phyloP scores from a whole-genome alignment of 1,284 basidiomycete species.

The Fomitopsis schrenkii region DNA sequence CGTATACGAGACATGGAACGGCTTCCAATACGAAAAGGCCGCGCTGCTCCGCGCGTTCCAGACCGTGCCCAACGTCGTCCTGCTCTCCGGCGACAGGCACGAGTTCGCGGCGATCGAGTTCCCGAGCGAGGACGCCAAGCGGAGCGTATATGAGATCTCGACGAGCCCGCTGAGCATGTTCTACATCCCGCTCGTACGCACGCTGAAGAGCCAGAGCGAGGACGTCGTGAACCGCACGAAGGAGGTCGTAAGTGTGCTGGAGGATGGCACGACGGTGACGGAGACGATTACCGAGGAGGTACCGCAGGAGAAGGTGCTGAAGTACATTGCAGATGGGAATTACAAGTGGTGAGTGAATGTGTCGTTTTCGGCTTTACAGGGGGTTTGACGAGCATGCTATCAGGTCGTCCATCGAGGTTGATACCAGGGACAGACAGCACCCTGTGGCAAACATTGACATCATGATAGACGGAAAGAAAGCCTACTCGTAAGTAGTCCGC shows the following conservation, averaged over 20 bases:
- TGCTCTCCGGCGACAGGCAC: conserved; percentile 73
- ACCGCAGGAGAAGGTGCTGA: conserved; percentile 60
- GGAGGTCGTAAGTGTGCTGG: conserved; percentile 17
- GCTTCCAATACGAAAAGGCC: conserved; percentile 60
- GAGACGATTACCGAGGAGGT: conserved; percentile 30
- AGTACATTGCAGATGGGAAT: conserved; percentile 62
- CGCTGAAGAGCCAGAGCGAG: conserved; percentile 41
- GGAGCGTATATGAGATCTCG: conserved; percentile 47
- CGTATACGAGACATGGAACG: conserved; percentile 69
- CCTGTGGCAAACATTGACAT: conserved; percentile 59
- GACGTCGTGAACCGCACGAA: conserved; percentile 34
- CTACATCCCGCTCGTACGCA: conserved; percentile 58
- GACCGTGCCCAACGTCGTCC: conserved; percentile 69
- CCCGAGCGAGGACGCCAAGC: conserved; percentile 35
- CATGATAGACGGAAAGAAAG: conserved; percentile 59
- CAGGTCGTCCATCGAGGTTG: conserved; percentile 72
- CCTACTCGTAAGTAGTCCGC: conserved; percentile 46
- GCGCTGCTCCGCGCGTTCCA: conserved; percentile 54
- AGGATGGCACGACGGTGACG: conserved; percentile 16
- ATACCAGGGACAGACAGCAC: conserved; percentile 53
- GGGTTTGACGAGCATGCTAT: neutral
- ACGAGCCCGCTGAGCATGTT: conserved; percentile 74
- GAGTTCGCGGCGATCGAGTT: conserved; percentile 77
- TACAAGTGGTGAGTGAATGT: conserved; percentile 48
- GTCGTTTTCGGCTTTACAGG: neutral